Base-by-base conservation (phyloP, 371 early-diverging fungal genomes). In the Vairimorpha necatrix region DNA sequence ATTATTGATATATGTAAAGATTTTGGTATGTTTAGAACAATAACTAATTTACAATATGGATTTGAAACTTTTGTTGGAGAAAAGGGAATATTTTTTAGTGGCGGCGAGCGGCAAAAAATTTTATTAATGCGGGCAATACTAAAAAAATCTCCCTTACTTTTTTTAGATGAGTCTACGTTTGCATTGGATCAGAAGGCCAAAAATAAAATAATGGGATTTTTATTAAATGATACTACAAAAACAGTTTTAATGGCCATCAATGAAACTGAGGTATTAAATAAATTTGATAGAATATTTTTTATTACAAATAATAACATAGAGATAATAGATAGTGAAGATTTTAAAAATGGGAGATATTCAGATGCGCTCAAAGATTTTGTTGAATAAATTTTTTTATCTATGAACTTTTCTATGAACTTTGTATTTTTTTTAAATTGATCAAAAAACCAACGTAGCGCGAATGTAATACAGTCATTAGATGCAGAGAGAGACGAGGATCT, bases 91-190 rank as follows among this genome's bases (percentile, higher is more conserved):
- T 77, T 67, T 83, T 83, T 80, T 61, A 84, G 66, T 83, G 88
- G 67, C 72, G 86, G 82, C 24, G 78, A 83, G 82, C 88, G 87
- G 77, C 90, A 92, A 82, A 89, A 91, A 74, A 88, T 93, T 30
- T 88, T 90, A 14, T 89, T 92, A 80, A 84, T 85, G 66, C 73
- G 85, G 30, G 85, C 84, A 7, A 63, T 87, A 33, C 53, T 88
- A 39, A 86, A 84, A 75, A 81, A 87, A 26, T 22, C 70, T 0
- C 33, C n/a, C 1, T 77, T 79, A 22, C 67, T 74, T 47, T 53
- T 83, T 20, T 79, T 83, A 33, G 83, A 81, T 62, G 83, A 83
- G 47, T 72, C 83, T 9, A 81, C 79, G 0, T 76, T 72, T 65
- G 78, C 75, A 48, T 33, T 83, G 3, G 78, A 83, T 56, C 38